Percentiles rank a stretch among this genome's conserved stretches.
phyloP scores from a whole-genome alignment of 2,329 filamentous ascomycete genomes.

The Fusarium burgessii region DNA sequence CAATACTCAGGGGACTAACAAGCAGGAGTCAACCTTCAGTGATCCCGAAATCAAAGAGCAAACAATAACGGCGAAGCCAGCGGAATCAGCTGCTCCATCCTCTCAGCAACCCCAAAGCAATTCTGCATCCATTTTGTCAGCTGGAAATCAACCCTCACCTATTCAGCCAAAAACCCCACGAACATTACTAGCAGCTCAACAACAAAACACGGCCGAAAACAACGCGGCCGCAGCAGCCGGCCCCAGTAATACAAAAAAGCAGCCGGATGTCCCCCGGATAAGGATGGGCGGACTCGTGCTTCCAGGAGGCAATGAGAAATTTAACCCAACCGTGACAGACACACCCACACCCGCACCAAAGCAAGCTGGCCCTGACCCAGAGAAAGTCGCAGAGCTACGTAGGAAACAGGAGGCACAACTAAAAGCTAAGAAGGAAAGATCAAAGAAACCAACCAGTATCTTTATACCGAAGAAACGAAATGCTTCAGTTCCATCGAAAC shows the following conservation, averaged over 20 bases:
- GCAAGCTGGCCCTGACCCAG: not conserved
- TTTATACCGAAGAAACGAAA: not conserved
- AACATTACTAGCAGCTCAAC: not conserved
- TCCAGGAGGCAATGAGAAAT: constrained; percentile 23
- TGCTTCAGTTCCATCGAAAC: not conserved
- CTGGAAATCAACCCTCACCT: not conserved
- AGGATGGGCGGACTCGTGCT: constrained; percentile 17
- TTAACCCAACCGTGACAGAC: not conserved
- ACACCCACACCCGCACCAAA: not conserved
- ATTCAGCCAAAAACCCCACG: not conserved
- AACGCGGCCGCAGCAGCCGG: not conserved
- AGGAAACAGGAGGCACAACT: constrained; percentile 2
- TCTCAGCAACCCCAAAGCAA: not conserved
- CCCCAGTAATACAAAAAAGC: not conserved
- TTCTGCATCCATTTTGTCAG: not conserved
- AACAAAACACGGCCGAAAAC: not conserved
- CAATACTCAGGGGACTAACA: not conserved
- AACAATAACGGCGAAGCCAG: not conserved
- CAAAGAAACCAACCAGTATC: constrained; percentile 9
- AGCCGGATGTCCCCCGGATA: not conserved
- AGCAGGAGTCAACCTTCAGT: not conserved
- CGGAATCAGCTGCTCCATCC: not conserved
- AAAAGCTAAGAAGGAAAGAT: not conserved
- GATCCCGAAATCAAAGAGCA: not conserved
- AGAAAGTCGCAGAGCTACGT: not conserved